phyloP scores from a whole-genome alignment of 441 rosid genomes.

The Gossypium davidsonii region DNA sequence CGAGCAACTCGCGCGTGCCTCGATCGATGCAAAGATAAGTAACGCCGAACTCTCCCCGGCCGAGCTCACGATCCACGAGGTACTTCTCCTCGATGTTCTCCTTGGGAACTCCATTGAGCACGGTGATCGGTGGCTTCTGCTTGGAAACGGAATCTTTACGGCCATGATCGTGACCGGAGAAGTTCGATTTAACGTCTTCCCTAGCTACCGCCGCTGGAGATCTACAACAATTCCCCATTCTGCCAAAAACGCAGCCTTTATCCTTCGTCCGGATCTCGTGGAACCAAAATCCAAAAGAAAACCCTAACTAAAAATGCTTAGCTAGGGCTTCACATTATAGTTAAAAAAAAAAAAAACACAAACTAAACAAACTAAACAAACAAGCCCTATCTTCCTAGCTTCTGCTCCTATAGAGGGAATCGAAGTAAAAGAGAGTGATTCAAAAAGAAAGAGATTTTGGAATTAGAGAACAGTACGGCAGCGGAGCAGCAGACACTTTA shows the following conservation, averaged over 20 bases:
- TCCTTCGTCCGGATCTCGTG: slow-evolving; percentile 5
- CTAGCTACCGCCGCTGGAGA: slow-evolving; percentile 98
- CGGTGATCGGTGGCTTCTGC: slow-evolving; percentile 65
- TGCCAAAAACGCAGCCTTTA: neutral
- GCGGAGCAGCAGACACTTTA: slow-evolving; percentile 15
- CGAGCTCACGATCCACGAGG: slow-evolving; percentile 85
- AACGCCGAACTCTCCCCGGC: slow-evolving; percentile 97
- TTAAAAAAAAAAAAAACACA: neutral
- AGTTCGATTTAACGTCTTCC: slow-evolving; percentile 89
- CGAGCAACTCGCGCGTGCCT: slow-evolving; percentile 68
- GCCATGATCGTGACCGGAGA: slow-evolving; percentile 58
- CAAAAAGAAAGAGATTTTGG: neutral
- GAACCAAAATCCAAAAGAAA: neutral
- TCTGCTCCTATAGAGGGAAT: neutral
- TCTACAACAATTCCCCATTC: slow-evolving; percentile 97
- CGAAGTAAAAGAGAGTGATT: neutral
- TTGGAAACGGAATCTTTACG: slow-evolving; percentile 45
- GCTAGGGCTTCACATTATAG: slow-evolving; percentile 58
- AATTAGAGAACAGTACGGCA: slow-evolving; percentile 17
- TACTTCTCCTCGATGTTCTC: slow-evolving; percentile 88
- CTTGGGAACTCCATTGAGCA: slow-evolving; percentile 58
- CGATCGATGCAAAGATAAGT: slow-evolving; percentile 93
- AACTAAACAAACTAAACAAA: neutral
- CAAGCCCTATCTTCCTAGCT: slow-evolving; percentile 20
- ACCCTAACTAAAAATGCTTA: slow-evolving; percentile 20